Percentiles rank a stretch among this genome's conserved stretches.
Evolutionary conservation across 1,284 basidiomycete genomes (phyloP).

Genomic region (Irpex sp.): DNA sequence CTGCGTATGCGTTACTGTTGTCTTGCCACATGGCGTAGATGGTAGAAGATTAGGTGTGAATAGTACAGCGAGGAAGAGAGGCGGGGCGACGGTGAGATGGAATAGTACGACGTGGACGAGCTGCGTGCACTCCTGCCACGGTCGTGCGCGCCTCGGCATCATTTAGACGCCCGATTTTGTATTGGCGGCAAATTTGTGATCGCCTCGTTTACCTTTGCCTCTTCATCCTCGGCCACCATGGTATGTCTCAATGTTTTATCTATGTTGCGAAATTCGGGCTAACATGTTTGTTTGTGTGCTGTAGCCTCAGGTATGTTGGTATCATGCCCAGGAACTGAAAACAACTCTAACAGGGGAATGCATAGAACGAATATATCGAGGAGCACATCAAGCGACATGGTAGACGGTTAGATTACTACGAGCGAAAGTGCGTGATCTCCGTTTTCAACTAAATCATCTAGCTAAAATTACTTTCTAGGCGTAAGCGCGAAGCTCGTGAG

Average conservation of each 20-base stretch:
- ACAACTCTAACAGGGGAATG: neutral
- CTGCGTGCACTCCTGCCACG: neutral
- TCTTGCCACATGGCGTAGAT: constrained; percentile 65
- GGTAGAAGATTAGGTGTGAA: neutral
- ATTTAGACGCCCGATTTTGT: constrained; percentile 3
- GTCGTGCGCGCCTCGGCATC: constrained; percentile 6
- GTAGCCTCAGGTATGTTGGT: constrained; percentile 61
- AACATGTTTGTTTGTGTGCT: constrained; percentile 8
- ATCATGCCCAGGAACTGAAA: too few relatives aligned
- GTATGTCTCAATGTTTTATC: constrained; percentile 31
- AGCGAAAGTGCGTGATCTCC: constrained; percentile 59
- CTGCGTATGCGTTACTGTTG: constrained; percentile 40
- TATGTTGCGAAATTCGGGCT: constrained; percentile 12
- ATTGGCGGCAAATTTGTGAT: constrained; percentile 10
- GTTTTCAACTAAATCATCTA: constrained; percentile 1
- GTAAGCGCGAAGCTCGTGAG: constrained; percentile 89
- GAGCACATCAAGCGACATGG: constrained; percentile 87
- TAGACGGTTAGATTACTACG: constrained; percentile 79
- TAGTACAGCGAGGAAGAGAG: constrained; percentile 4
- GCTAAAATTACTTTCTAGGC: constrained; percentile 43
- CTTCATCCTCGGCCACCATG: constrained; percentile 41
- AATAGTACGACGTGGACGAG: neutral
- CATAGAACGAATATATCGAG: constrained; percentile 86
- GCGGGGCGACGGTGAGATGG: neutral
- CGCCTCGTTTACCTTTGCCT: constrained; percentile 8